phyloP scores from a whole-genome alignment of 495 filamentous ascomycete genomes.

The Zalerion maritima region DNA sequence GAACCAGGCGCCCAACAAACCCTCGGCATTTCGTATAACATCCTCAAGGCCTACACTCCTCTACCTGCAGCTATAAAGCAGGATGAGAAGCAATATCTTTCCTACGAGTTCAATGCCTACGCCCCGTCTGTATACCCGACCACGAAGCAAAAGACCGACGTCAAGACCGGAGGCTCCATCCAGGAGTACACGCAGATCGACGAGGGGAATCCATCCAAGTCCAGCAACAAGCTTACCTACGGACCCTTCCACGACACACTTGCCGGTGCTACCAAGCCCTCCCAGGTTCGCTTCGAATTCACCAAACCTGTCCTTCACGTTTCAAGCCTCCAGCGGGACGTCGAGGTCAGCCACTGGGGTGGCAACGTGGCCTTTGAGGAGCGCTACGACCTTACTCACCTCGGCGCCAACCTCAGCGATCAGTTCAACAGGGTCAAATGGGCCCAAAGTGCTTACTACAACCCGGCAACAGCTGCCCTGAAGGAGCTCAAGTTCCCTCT shows the following conservation, averaged over 20 bases:
- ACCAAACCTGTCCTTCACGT: slow-evolving; percentile 77
- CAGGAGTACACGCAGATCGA: slow-evolving; percentile 69
- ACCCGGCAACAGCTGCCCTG: slow-evolving; percentile 58
- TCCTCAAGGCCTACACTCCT: slow-evolving; percentile 58
- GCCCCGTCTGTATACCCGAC: slow-evolving; percentile 67
- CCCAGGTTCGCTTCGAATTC: slow-evolving; percentile 84
- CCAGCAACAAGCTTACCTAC: slow-evolving; percentile 77
- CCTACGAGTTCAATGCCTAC: slow-evolving; percentile 72
- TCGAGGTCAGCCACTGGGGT: slow-evolving; percentile 96
- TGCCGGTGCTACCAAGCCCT: slow-evolving; percentile 54
- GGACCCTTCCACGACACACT: slow-evolving; percentile 73
- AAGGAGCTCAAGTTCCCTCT: slow-evolving; percentile 72
- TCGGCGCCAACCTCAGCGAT: slow-evolving; percentile 64
- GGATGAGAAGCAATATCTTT: slow-evolving; percentile 71
- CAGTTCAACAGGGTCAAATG: slow-evolving; percentile 82
- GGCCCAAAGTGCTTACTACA: slow-evolving; percentile 62
- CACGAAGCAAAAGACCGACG: slow-evolving; percentile 86
- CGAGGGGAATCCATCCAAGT: slow-evolving; percentile 57
- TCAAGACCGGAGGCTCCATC: slow-evolving; percentile 69
- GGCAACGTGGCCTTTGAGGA: slow-evolving; percentile 92
- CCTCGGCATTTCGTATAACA: slow-evolving; percentile 68
- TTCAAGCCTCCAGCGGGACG: slow-evolving; percentile 63
- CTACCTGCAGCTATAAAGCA: slow-evolving; percentile 71
- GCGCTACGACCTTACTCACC: slow-evolving; percentile 77
- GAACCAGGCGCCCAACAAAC: slow-evolving; percentile 64